These are phyloP conservation scores for Tuber brumale DNA, from an alignment of 495 filamentous ascomycete genomes.

Conservation along the genomic window DNA sequence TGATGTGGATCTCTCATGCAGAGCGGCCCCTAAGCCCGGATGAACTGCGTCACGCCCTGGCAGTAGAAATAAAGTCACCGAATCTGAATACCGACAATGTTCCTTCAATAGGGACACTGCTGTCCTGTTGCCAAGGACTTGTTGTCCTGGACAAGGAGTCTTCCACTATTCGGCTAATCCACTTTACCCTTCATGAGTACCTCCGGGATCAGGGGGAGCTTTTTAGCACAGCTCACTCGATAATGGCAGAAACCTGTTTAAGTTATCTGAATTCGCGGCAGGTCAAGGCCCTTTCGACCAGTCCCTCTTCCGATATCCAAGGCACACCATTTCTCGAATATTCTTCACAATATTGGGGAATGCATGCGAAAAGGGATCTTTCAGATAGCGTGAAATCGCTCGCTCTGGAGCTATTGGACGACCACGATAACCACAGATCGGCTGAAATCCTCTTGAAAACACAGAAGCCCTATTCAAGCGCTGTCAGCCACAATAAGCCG, in stretches of 20 bases:
- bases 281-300: neutral
- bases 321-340: neutral
- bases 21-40: neutral
- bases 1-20: neutral
- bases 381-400: neutral
- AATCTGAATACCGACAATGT: neutral
- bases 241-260: neutral
- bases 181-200: neutral
- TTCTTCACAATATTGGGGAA: neutral
- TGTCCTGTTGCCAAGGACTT: neutral
- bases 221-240: neutral
- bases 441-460: neutral
- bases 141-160: neutral
- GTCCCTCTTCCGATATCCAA: neutral
- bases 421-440: neutral
- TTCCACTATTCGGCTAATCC: neutral
- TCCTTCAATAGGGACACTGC: neutral
- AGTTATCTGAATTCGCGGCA: neutral
- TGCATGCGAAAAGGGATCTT: neutral
- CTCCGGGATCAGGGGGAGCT: neutral
- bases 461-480: neutral
- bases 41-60: neutral
- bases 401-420: neutral
- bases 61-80: neutral
- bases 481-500: neutral